Evolutionary conservation across 2,329 filamentous ascomycete species (phyloP), one percentile per base, ranked within the genome.

Genomic region (Arthrocladium fulminans): DNA sequence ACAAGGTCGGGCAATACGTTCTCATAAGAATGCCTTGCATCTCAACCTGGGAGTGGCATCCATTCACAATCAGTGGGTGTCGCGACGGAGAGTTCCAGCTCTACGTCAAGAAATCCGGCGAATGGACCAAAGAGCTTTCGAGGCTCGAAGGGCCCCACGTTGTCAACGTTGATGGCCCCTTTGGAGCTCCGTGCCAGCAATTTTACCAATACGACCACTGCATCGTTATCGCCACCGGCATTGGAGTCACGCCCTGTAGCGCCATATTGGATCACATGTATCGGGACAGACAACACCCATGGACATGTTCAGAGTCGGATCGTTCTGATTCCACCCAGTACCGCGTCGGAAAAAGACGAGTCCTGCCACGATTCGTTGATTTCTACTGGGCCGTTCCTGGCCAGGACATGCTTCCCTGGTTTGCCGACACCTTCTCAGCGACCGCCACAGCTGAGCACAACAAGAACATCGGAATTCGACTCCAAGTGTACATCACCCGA

Each of bases 121-220:
- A 22, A n/a, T 45, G 42, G 42, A 45, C 42, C 5, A 4, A 20
- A n/a, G 23, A 22, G 17, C 25, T 45, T 10, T 34, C 25, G n/a
- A 15, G 30, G 5, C 42, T 32, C 30, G 12, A 22, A 39, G 42
- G 30, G 12, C 27, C 30, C 15, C 15, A 22, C 8, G 20, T 34
- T 23, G 42, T 45, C 27, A 45, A 45, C 15, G 25, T 45, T 13
- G 42, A 45, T 32, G 42, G 42, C n/a, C 42, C 42, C 4, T 45
- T 45, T 19, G 23, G 23, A 2, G 42, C 42, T 8, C 42, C 42
- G 5, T 45, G 42, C 30, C 42, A 45, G 34, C 25, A 34, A 6
- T 45, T 45, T 23, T 45, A 34, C 15, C 25, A 45, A 12, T 45
- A 45, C 23, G 42, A 45, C 27, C 23, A 45, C 27, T 30, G 17